phyloP scores from a whole-genome alignment of 1,284 basidiomycete species.

The Trichosporon sp. region DNA sequence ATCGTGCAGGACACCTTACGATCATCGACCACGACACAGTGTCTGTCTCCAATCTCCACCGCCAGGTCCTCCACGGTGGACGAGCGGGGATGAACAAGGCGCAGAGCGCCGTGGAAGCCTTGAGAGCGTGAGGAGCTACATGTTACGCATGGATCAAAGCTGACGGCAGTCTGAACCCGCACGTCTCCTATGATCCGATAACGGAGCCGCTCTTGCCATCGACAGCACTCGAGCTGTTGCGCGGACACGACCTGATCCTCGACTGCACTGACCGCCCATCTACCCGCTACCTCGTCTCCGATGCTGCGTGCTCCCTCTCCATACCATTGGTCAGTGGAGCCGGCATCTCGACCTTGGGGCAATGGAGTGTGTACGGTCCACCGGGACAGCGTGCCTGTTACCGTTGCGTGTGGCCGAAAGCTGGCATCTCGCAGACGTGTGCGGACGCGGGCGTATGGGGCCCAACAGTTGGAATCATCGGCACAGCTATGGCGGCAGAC shows the following conservation, averaged over 20 bases:
- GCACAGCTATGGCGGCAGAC: constrained; percentile 84
- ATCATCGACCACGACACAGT: constrained; percentile 90
- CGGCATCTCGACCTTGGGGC: constrained; percentile 85
- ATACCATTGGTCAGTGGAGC: constrained; percentile 87
- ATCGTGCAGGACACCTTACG: constrained; percentile 53
- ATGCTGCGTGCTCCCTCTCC: constrained; percentile 66
- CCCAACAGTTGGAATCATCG: constrained; percentile 82
- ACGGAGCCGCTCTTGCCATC: constrained; percentile 55
- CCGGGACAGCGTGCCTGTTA: constrained; percentile 72
- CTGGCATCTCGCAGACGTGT: constrained; percentile 58
- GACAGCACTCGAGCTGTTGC: constrained; percentile 61
- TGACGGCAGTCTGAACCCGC: constrained; percentile 62
- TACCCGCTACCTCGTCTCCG: constrained; percentile 91
- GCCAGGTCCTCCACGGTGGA: constrained; percentile 86
- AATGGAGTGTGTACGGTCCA: constrained; percentile 66
- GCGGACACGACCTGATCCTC: constrained; percentile 67
- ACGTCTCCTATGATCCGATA: constrained; percentile 56
- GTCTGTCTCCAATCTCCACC: constrained; percentile 85
- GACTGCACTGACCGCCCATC: constrained; percentile 95
- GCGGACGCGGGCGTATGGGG: constrained; percentile 90
- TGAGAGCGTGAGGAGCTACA: constrained; percentile 54
- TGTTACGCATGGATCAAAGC: not conserved
- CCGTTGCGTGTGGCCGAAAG: constrained; percentile 80
- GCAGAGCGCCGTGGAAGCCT: constrained; percentile 65
- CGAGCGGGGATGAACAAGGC: constrained; percentile 79